Evolutionary conservation across 2,329 filamentous ascomycete species (phyloP).

Genomic region (Ascochyta viciae-villosae): DNA sequence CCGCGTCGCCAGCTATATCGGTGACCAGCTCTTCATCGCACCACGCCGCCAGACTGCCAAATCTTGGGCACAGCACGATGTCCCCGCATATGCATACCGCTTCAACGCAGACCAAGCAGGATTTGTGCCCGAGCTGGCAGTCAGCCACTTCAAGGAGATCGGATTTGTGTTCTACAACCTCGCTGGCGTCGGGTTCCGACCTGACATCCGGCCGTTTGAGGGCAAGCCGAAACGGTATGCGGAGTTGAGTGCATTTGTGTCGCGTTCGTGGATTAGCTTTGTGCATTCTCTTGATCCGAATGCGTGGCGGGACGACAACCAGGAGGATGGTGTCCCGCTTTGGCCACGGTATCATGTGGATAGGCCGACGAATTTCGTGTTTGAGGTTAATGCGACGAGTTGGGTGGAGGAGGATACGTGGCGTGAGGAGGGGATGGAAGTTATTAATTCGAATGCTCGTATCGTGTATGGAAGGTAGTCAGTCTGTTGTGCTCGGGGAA

Average conservation of each 20-base stretch:
- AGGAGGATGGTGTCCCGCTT: not conserved
- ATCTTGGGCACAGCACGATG: constrained; percentile 54
- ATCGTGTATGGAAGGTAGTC: constrained; percentile 17
- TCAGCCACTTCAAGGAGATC: constrained; percentile 60
- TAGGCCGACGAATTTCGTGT: constrained; percentile 50
- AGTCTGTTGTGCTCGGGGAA: not conserved
- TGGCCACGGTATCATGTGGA: constrained; percentile 25
- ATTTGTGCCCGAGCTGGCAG: constrained; percentile 50
- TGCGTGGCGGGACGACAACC: not conserved
- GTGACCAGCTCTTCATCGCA: constrained; percentile 62
- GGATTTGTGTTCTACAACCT: constrained; percentile 53
- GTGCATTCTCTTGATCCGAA: constrained; percentile 48
- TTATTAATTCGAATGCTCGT: constrained; percentile 38
- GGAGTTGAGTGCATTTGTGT: constrained; percentile 49
- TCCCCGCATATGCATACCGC: constrained; percentile 63
- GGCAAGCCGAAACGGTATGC: constrained; percentile 39
- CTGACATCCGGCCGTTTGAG: constrained; percentile 33
- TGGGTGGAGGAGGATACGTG: constrained; percentile 50
- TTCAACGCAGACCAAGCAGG: constrained; percentile 60
- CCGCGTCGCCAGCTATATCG: constrained; percentile 55
- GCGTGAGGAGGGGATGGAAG: constrained; percentile 50
- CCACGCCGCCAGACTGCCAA: constrained; percentile 59
- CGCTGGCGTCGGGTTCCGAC: constrained; percentile 48
- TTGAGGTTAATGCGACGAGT: constrained; percentile 48
- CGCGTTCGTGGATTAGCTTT: constrained; percentile 50